Evolutionary conservation across 495 filamentous ascomycete species (phyloP).

Genomic region (Venustampulla echinocandica): DNA sequence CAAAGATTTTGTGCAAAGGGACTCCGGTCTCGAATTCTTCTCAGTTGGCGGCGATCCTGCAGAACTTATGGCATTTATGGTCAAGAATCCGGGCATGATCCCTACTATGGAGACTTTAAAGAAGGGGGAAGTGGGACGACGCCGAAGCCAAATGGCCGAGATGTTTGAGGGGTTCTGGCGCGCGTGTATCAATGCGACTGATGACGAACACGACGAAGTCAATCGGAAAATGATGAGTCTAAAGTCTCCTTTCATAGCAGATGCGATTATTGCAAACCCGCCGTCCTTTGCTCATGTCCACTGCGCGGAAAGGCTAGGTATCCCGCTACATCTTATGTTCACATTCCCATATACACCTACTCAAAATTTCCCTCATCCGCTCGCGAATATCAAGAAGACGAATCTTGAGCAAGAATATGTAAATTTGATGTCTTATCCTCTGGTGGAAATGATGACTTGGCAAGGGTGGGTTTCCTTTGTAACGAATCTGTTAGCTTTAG

Average conservation of each 20-base stretch:
- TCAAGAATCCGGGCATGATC: conserved; percentile 68
- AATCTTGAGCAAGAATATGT: conserved; percentile 54
- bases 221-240: conserved; percentile 48
- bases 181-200: conserved; percentile 46
- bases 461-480: conserved; percentile 27
- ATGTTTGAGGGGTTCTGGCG: conserved; percentile 57
- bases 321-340: conserved; percentile 61
- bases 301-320: conserved; percentile 54
- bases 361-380: conserved; percentile 59
- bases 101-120: conserved; percentile 55
- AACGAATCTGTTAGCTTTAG: not conserved
- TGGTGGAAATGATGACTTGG: conserved; percentile 49
- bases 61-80: conserved; percentile 75
- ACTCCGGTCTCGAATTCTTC: conserved; percentile 60
- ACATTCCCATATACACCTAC: conserved; percentile 61
- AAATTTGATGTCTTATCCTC: conserved; percentile 66
- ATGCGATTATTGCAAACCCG: conserved; percentile 65
- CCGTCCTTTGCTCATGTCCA: conserved; percentile 40
- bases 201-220: conserved; percentile 40
- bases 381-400: conserved; percentile 57
- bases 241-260: conserved; percentile 51
- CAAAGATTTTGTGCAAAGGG: conserved; percentile 55
- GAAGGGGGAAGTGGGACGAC: conserved; percentile 52
- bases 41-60: conserved; percentile 62
- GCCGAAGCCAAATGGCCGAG: conserved; percentile 52